Percentiles rank a stretch among this genome's conserved stretches.
Conservation (phyloP, 768 basidiomycete species). For the Pisolithus tinctorius region DNA sequence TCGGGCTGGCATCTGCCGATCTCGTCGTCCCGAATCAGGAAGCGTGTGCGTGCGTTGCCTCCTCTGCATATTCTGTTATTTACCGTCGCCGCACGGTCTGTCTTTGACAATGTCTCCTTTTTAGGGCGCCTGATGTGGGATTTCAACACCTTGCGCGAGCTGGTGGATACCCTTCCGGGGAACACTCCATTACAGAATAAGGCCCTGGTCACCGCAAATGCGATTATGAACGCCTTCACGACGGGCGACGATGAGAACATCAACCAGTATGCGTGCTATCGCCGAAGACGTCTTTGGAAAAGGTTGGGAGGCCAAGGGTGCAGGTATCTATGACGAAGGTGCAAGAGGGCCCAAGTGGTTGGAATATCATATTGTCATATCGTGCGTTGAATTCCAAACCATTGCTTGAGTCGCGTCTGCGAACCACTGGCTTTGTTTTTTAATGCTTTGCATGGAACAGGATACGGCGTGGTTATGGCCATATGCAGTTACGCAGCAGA, state of each 20-base stretch:
- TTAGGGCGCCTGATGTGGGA: conserved; percentile 83
- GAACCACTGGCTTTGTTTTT: not conserved
- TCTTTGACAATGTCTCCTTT: too few species aligned
- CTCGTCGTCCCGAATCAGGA: conserved; percentile 92
- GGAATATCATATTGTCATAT: conserved; percentile 51
- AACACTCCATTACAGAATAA: conserved; percentile 80
- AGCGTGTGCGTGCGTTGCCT: conserved; percentile 29
- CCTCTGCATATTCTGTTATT: not conserved
- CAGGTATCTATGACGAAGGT: conserved; percentile 63
- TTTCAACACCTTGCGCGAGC: conserved; percentile 69
- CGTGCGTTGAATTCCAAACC: conserved; percentile 8
- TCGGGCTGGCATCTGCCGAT: conserved; percentile 73
- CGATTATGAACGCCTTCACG: conserved; percentile 86
- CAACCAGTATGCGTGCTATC: conserved; percentile 54
- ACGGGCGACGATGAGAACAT: conserved; percentile 52
- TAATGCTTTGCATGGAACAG: conserved; percentile 5
- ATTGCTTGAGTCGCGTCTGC: too few species aligned
- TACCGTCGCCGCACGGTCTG: not conserved
- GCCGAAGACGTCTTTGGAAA: conserved; percentile 82
- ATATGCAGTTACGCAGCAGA: conserved; percentile 93
- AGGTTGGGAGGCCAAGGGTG: conserved; percentile 75
- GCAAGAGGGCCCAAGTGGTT: conserved; percentile 57
- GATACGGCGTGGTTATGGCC: conserved; percentile 72
- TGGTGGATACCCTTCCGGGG: conserved; percentile 69
- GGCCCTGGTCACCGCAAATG: conserved; percentile 66